phyloP scores from a whole-genome alignment of 768 basidiomycete genomes.

The Naganishia vaughanmartiniae region DNA sequence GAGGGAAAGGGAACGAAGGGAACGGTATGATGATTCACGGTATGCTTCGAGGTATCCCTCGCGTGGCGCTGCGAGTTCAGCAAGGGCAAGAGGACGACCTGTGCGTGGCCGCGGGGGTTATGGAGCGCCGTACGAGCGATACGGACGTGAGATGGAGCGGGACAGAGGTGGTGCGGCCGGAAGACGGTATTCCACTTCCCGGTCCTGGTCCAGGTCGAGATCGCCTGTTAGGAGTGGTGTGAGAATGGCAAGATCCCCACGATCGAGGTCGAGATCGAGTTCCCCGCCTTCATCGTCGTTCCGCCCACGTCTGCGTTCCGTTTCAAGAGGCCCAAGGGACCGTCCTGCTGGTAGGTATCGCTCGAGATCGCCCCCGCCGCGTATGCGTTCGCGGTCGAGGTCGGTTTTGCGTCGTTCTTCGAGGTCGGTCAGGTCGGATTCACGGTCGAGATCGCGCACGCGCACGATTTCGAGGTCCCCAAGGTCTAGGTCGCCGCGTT shows the following conservation, averaged over 20 bases:
- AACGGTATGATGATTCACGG: neutral
- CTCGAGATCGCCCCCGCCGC: neutral
- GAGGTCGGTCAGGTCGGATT: conserved; percentile 2
- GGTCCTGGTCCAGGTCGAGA: conserved; percentile 1
- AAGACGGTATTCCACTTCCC: conserved; percentile 8
- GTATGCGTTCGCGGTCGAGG: neutral
- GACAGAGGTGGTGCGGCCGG: neutral
- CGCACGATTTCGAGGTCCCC: neutral
- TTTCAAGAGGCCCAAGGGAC: neutral
- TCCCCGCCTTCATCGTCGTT: too few relatives aligned
- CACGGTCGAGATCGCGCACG: conserved; percentile 7
- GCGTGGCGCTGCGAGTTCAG: too few relatives aligned
- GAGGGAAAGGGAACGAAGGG: neutral
- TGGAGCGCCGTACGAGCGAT: conserved; percentile 10
- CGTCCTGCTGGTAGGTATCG: neutral
- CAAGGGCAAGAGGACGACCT: neutral
- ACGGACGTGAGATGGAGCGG: conserved; percentile 1
- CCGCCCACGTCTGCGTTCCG: neutral
- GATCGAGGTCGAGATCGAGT: neutral
- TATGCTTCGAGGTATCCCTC: neutral
- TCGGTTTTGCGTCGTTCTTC: neutral
- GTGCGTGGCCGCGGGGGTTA: neutral
- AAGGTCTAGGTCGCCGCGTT: neutral
- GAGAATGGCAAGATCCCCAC: neutral
- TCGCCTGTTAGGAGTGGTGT: too few relatives aligned